These are phyloP conservation scores for Colletotrichum sidae DNA, from an alignment of 2,329 filamentous ascomycete species.

Conservation along the genomic window DNA sequence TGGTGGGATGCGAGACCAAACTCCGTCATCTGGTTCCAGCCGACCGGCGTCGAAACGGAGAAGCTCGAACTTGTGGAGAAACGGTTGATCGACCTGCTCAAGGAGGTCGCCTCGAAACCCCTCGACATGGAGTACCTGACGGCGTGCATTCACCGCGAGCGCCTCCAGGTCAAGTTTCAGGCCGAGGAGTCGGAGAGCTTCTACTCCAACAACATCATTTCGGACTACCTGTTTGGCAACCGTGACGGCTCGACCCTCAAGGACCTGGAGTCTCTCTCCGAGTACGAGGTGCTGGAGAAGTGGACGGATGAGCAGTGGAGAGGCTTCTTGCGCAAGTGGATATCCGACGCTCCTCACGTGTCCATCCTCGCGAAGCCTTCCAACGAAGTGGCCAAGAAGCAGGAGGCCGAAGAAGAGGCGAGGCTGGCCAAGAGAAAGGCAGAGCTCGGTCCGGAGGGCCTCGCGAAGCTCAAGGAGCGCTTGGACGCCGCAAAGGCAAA, in stretches of 20 bases:
- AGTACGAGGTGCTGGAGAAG: slow-evolving; percentile 76
- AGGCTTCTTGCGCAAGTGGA: slow-evolving; percentile 83
- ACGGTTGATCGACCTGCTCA: slow-evolving; percentile 84
- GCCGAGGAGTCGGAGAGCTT: slow-evolving; percentile 85
- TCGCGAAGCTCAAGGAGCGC: slow-evolving; percentile 79
- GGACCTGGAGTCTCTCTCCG: slow-evolving; percentile 65
- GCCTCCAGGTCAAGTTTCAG: slow-evolving; percentile 83
- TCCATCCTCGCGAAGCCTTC: slow-evolving; percentile 92
- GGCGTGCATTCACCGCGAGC: slow-evolving; percentile 86
- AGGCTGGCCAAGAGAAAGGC: slow-evolving; percentile 83
- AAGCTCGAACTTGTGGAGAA: slow-evolving; percentile 87
- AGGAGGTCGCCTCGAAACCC: slow-evolving; percentile 81
- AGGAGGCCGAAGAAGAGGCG: slow-evolving; percentile 84
- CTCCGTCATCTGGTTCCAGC: slow-evolving; percentile 85
- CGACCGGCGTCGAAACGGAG: slow-evolving; percentile 87
- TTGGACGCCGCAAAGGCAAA: slow-evolving; percentile 87
- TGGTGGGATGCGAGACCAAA: slow-evolving; percentile 84
- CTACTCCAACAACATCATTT: slow-evolving; percentile 87
- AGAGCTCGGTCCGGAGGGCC: slow-evolving; percentile 82
- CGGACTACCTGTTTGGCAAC: slow-evolving; percentile 90
- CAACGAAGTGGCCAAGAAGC: slow-evolving; percentile 78
- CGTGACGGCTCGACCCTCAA: slow-evolving; percentile 82
- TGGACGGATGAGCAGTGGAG: slow-evolving; percentile 92
- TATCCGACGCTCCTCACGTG: slow-evolving; percentile 86
- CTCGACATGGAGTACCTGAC: slow-evolving; percentile 91